Percentiles rank a stretch among this genome's conserved stretches.
Evolutionary conservation across 176 grass and related monocot genomes (phyloP).

Genomic region (Coix lacrymajobi): DNA sequence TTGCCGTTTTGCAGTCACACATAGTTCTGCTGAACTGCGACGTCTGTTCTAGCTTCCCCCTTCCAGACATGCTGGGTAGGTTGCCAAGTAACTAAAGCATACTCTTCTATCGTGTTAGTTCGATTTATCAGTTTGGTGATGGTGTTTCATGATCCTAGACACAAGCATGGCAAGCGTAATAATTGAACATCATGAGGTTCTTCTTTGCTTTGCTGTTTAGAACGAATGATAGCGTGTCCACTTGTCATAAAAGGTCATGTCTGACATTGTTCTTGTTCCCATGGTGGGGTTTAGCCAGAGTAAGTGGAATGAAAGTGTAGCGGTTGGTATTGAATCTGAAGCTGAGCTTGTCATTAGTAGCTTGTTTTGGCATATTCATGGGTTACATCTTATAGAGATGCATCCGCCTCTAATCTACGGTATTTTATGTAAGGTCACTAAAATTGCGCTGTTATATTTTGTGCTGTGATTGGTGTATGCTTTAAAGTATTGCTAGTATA

Average conservation of each 20-base stretch:
- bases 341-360: no score
- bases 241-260: background rate
- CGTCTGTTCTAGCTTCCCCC: conserved; percentile 94
- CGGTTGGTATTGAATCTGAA: background rate
- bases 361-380: no score
- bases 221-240: background rate
- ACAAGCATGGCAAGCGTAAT: background rate
- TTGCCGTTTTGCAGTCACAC: conserved; percentile 64
- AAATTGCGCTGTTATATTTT: background rate
- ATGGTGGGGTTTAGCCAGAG: background rate
- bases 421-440: background rate
- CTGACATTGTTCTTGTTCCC: background rate
- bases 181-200: background rate
- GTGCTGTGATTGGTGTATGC: background rate
- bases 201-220: background rate
- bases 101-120: background rate
- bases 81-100: conserved; percentile 19
- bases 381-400: background rate
- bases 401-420: background rate
- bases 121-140: background rate
- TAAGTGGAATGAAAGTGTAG: background rate
- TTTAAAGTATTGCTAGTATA: background rate
- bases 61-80: conserved; percentile 92
- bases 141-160: background rate
- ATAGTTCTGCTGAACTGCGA: conserved; percentile 99